phyloP scores from a whole-genome alignment of 164 flowering plant genomes.

The Chloranthus sessilifolius region DNA sequence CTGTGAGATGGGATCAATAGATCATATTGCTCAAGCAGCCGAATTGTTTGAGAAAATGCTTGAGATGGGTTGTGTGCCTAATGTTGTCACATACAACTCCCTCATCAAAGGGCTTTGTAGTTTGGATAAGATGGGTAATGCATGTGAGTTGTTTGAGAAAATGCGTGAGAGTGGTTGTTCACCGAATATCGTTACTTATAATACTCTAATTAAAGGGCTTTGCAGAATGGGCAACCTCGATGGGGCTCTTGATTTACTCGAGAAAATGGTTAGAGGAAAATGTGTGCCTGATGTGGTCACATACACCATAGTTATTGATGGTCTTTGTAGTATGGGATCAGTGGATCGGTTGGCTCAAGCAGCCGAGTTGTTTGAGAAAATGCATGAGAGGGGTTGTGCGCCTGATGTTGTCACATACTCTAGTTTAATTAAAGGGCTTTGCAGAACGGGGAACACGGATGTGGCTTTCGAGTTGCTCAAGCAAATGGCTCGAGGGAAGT shows the following conservation, averaged over 20 bases:
- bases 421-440: neutral
- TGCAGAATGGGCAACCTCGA: neutral
- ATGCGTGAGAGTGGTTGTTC: neutral
- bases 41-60: neutral
- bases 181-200: neutral
- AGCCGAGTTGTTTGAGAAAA: too few species aligned
- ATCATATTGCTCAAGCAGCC: neutral
- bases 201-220: neutral
- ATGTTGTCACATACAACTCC: neutral
- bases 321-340: neutral
- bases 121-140: neutral
- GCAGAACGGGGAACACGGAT: too few species aligned
- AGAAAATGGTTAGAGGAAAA: neutral
- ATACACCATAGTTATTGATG: conserved; percentile 1
- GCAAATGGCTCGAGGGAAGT: too few species aligned
- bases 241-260: neutral
- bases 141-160: neutral
- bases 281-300: neutral
- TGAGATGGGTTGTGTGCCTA: neutral
- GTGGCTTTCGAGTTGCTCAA: too few species aligned
- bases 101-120: neutral
- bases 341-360: too few species aligned
- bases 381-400: too few species aligned
- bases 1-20: neutral
- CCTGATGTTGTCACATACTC: too few species aligned